These are phyloP conservation scores for Tricholoma terreum DNA, from an alignment of 768 basidiomycete genomes.

Conservation along the genomic window DNA sequence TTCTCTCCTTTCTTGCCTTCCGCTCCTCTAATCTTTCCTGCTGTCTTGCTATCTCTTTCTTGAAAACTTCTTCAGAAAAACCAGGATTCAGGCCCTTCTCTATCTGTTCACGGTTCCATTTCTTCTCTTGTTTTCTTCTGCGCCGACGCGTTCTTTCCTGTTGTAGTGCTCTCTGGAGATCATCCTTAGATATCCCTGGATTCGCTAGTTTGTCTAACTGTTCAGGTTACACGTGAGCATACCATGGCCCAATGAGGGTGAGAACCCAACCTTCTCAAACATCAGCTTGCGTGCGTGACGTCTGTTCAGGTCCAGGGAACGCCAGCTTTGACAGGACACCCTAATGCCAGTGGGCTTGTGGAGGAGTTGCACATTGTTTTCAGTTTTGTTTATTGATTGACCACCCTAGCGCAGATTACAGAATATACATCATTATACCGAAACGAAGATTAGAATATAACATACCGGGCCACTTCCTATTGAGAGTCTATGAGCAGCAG, in stretches of 20 bases:
- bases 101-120: constrained; percentile 3
- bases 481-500: constrained; percentile 1
- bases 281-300: constrained; percentile 71
- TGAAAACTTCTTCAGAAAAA: not conserved
- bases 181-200: constrained; percentile 73
- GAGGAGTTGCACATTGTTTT: constrained; percentile 85
- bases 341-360: constrained; percentile 89
- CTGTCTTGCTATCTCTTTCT: no score
- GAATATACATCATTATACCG: constrained; percentile 21
- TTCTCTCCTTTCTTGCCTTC: no score
- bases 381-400: constrained; percentile 96
- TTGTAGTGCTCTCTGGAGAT: constrained; percentile 67
- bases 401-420: constrained; percentile 56
- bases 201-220: constrained; percentile 73
- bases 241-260: constrained; percentile 14
- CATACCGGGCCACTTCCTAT: constrained; percentile 79
- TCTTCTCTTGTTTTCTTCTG: constrained; percentile 30
- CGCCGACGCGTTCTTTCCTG: constrained; percentile 72
- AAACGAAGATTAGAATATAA: constrained; percentile 14
- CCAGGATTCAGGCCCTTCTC: not conserved
- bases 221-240: constrained; percentile 19
- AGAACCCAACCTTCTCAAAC: constrained; percentile 59
- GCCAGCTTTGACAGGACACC: constrained; percentile 84
- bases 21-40: no score
- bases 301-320: constrained; percentile 78